Evolutionary conservation across 2,329 filamentous ascomycete species (phyloP).

Genomic region (Penicillium griseofulvum): DNA sequence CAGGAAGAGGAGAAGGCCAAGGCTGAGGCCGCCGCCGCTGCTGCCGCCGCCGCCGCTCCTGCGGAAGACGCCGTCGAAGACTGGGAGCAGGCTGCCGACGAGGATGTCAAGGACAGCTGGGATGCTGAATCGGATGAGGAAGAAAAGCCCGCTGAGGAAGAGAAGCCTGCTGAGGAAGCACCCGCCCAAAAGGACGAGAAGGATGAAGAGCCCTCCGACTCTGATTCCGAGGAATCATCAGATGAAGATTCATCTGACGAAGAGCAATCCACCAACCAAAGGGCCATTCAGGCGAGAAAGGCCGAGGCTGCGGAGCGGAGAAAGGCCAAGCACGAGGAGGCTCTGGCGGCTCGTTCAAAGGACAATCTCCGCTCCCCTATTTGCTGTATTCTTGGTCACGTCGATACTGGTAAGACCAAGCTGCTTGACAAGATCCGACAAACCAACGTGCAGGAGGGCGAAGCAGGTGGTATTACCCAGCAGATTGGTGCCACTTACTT

Average conservation of each 20-base stretch:
- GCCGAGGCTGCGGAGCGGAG: conserved; percentile 84
- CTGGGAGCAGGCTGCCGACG: conserved; percentile 80
- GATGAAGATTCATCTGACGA: conserved; percentile 58
- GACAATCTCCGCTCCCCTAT: conserved; percentile 96
- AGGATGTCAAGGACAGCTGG: conserved; percentile 90
- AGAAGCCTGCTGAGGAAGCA: conserved; percentile 47
- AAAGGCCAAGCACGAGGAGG: conserved; percentile 86
- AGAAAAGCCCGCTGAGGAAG: conserved; percentile 47
- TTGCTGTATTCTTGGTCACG: conserved; percentile 99
- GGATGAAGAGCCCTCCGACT: conserved; percentile 31
- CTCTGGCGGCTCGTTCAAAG: conserved; percentile 83
- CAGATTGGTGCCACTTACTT: conserved; percentile 99
- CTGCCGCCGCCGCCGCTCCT: conserved; percentile 42
- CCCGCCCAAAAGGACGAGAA: conserved; percentile 22
- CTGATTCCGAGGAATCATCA: conserved; percentile 44
- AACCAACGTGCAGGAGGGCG: conserved; percentile 97
- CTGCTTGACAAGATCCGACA: conserved; percentile 96
- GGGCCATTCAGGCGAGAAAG: conserved; percentile 74
- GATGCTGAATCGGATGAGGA: conserved; percentile 64
- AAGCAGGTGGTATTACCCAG: conserved; percentile 98
- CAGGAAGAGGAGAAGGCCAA: conserved; percentile 77
- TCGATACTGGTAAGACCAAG: conserved; percentile 99
- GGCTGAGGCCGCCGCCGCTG: conserved; percentile 68
- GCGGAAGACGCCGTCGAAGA: conserved; percentile 64
- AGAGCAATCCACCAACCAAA: conserved; percentile 68